A percentile compares a stretch with the other conserved stretches of the same genome.
phyloP scores from a whole-genome alignment of 2,329 filamentous ascomycete species.

The Esteya vermicola region DNA sequence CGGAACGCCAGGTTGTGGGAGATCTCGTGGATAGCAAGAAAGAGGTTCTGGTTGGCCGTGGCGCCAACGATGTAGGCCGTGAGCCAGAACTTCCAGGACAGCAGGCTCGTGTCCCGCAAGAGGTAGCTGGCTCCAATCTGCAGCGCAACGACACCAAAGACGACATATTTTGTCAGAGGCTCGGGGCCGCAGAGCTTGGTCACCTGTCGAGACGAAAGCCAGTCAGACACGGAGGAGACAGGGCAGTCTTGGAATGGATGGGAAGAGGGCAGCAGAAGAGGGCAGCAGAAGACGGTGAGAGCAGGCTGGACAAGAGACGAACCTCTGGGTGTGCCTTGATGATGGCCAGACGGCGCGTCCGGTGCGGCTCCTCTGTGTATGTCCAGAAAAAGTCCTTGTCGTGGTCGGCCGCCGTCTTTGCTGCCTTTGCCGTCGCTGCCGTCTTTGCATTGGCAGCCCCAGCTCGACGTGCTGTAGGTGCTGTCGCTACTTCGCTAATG shows the following conservation, averaged over 20 bases:
- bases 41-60: constrained; percentile 95
- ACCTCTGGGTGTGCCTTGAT: constrained; percentile 98
- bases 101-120: constrained; percentile 62
- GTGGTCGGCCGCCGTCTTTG: constrained; percentile 16
- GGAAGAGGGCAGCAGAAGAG: no score
- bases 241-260: not conserved
- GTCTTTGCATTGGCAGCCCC: constrained; percentile 1
- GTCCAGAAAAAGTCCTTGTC: constrained; percentile 85
- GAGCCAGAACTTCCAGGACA: constrained; percentile 73
- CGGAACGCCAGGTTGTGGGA: constrained; percentile 94
- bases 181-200: constrained; percentile 95
- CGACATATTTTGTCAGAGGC: constrained; percentile 88
- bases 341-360: constrained; percentile 78
- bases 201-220: constrained; percentile 40
- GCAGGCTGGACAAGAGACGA: constrained; percentile 10
- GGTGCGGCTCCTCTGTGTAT: constrained; percentile 94
- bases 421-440: constrained; percentile 21
- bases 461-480: not conserved
- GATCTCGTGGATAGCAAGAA: constrained; percentile 97
- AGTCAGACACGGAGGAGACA: not conserved
- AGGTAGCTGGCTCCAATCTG: constrained; percentile 67
- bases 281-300: no score
- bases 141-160: constrained; percentile 66
- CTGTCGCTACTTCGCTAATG: no score
- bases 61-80: constrained; percentile 86